Percentiles rank a stretch among this genome's conserved stretches.
Evolutionary conservation across 2,329 filamentous ascomycete species (phyloP).

Genomic region (Fusarium siculi): DNA sequence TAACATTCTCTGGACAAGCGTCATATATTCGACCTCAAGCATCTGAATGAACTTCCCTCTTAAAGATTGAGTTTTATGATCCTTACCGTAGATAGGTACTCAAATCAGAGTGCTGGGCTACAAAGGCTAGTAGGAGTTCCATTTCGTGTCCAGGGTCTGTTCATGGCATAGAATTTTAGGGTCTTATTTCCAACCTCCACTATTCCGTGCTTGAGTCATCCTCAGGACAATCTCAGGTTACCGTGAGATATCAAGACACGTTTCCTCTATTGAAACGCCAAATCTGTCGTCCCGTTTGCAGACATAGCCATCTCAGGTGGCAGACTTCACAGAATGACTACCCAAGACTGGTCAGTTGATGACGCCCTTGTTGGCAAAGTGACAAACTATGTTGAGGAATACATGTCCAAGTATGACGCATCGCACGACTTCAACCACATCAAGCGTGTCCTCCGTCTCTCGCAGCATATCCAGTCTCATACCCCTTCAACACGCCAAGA

Average conservation of each 20-base stretch:
- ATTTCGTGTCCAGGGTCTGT: neutral
- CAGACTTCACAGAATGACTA: conserved; percentile 35
- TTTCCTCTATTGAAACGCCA: neutral
- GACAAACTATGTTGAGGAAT: conserved; percentile 72
- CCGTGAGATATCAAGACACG: neutral
- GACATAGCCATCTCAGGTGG: neutral
- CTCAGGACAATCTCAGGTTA: neutral
- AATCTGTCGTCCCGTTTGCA: neutral
- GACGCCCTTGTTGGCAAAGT: conserved; percentile 64
- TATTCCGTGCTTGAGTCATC: neutral
- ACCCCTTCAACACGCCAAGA: conserved; percentile 55
- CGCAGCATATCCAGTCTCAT: conserved; percentile 69
- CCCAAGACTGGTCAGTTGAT: conserved; percentile 42
- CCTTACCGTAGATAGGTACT: neutral
- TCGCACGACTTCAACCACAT: conserved; percentile 93
- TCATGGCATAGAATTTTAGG: conserved; percentile 6
- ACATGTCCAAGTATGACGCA: conserved; percentile 82
- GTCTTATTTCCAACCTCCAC: conserved; percentile 2
- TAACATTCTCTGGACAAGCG: neutral
- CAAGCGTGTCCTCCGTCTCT: conserved; percentile 78
- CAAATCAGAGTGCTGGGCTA: neutral
- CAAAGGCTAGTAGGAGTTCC: conserved; percentile 22
- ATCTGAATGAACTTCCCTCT: neutral
- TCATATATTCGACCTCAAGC: neutral
- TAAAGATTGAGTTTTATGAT: neutral